phyloP scores from a whole-genome alignment of 108 stramenopile genomes.

The Stephanodiscus minutulus region DNA sequence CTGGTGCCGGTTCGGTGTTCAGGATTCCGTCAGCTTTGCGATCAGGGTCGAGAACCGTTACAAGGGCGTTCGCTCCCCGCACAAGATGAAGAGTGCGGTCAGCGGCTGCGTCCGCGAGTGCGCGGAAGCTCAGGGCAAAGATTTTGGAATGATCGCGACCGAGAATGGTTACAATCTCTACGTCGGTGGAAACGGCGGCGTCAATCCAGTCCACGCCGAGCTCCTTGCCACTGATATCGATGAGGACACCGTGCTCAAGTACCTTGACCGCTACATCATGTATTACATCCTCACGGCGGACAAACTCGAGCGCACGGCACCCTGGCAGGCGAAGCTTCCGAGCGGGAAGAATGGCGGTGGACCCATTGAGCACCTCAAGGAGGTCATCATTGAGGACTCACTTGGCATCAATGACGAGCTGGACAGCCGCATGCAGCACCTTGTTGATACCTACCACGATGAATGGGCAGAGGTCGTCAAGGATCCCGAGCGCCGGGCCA shows the following conservation, averaged over 20 bases:
- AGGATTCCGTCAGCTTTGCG: constrained; percentile 90
- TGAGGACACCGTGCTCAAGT: constrained; percentile 86
- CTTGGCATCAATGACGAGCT: constrained; percentile 90
- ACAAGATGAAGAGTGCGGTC: constrained; percentile 92
- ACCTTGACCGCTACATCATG: constrained; percentile 92
- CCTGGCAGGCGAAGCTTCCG: constrained; percentile 87
- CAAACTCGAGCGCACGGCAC: constrained; percentile 85
- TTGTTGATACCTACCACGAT: constrained; percentile 93
- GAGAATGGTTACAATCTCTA: constrained; percentile 95
- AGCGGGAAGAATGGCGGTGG: constrained; percentile 84
- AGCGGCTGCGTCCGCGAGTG: constrained; percentile 92
- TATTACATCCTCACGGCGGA: constrained; percentile 95
- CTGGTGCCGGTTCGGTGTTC: constrained; percentile 94
- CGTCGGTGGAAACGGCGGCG: constrained; percentile 90
- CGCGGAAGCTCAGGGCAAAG: constrained; percentile 92
- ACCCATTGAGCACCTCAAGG: constrained; percentile 88
- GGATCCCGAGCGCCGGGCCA: constrained; percentile 68
- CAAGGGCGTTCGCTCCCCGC: constrained; percentile 93
- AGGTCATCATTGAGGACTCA: constrained; percentile 92
- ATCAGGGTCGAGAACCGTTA: constrained; percentile 90
- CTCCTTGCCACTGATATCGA: constrained; percentile 89
- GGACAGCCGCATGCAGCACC: constrained; percentile 84
- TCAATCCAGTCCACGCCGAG: constrained; percentile 89
- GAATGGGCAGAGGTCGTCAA: constrained; percentile 94
- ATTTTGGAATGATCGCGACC: constrained; percentile 94